Evolutionary conservation across 1,139 yeast genomes (phyloP).

Genomic region (Trichomonascaceae sp.): DNA sequence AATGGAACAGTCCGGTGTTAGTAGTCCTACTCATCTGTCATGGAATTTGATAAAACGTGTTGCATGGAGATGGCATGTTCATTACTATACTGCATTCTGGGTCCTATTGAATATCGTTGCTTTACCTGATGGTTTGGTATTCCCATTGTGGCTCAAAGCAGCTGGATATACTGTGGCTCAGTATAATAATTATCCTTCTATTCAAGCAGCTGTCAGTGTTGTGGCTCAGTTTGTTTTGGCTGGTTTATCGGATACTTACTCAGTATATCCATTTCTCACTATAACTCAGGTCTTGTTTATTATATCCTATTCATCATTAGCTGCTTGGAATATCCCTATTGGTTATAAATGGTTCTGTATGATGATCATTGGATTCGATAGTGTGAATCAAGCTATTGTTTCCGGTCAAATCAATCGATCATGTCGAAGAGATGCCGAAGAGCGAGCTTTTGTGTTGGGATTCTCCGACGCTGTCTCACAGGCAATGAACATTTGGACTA

Average conservation of each 20-base stretch:
- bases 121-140: constrained; percentile 33
- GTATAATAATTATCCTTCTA: constrained; percentile 44
- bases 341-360: constrained; percentile 46
- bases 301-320: constrained; percentile 37
- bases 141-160: constrained; percentile 30
- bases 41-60: constrained; percentile 28
- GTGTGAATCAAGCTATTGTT: constrained; percentile 34
- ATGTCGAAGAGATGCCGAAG: constrained; percentile 35
- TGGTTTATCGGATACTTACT: constrained; percentile 34
- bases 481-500: constrained; percentile 39
- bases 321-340: constrained; percentile 42
- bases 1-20: constrained; percentile 31
- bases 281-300: constrained; percentile 32
- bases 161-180: constrained; percentile 28
- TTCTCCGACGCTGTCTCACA: constrained; percentile 40
- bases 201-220: constrained; percentile 43
- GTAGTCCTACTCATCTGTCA: constrained; percentile 27
- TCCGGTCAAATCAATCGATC: constrained; percentile 37
- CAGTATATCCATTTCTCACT: constrained; percentile 33
- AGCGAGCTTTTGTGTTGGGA: constrained; percentile 37
- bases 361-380: constrained; percentile 35
- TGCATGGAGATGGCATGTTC: constrained; percentile 33
- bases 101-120: constrained; percentile 36
- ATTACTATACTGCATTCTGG: constrained; percentile 38
- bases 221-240: constrained; percentile 35